phyloP scores from a whole-genome alignment of 257 asterid genomes.

The Capsicum chinense region DNA sequence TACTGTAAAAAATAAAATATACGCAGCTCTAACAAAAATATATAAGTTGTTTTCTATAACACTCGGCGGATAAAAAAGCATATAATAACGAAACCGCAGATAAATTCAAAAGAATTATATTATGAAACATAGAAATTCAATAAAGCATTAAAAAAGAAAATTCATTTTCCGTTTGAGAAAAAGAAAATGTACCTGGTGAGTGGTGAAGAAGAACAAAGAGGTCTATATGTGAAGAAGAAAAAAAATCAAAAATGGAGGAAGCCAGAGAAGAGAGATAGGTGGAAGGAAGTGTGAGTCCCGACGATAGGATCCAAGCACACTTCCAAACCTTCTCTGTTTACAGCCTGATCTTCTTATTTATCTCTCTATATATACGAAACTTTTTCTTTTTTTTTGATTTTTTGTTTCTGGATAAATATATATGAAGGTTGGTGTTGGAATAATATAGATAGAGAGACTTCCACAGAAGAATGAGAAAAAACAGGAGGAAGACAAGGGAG shows the following conservation, averaged over 20 bases:
- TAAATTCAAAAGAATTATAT: no score
- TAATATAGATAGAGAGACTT: conserved; percentile 11
- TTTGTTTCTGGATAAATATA: background rate
- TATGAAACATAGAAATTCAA: no score
- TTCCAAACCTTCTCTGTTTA: conserved; percentile 26
- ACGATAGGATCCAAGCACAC: conserved; percentile 28
- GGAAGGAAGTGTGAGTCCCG: conserved; percentile 28
- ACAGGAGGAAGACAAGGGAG: conserved; percentile 21
- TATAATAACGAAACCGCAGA: no score
- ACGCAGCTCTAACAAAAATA: no score
- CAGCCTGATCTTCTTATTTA: background rate
- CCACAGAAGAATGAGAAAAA: conserved; percentile 25
- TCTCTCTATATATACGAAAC: background rate
- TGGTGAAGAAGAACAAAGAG: background rate
- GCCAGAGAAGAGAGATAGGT: background rate
- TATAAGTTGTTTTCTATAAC: no score
- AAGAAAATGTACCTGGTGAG: background rate
- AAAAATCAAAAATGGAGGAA: background rate
- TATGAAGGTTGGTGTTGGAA: background rate
- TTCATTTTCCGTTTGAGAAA: no score
- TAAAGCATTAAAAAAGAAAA: no score
- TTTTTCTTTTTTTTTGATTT: background rate
- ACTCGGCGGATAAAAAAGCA: no score
- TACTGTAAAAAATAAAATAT: no score
- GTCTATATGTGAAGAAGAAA: background rate